Conservation (phyloP, 352 stramenopile species). For the Phytophthora chlamydospora region DNA sequence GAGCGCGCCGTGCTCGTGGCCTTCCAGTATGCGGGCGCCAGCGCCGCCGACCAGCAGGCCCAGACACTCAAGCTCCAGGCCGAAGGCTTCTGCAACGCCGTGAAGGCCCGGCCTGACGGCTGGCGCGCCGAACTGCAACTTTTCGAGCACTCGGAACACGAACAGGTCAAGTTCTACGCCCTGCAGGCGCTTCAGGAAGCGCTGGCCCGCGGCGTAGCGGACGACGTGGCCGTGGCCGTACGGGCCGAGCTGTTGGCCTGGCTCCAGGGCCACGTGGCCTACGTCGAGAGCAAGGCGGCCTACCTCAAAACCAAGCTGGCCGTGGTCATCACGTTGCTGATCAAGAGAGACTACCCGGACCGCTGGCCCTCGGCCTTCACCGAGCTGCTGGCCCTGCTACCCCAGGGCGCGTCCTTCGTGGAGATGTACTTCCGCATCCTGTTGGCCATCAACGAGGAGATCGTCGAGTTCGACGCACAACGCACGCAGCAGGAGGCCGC, state of each 20-base stretch:
- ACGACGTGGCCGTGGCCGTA: conserved; percentile 56
- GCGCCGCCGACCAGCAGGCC: conserved; percentile 47
- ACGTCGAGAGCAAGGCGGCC: conserved; percentile 64
- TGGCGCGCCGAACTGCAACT: conserved; percentile 74
- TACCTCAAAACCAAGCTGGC: conserved; percentile 89
- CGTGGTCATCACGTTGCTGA: conserved; percentile 80
- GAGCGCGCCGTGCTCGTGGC: conserved; percentile 79
- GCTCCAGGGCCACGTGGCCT: conserved; percentile 64
- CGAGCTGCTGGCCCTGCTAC: conserved; percentile 80
- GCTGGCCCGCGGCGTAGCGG: conserved; percentile 45
- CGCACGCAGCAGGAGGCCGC: conserved; percentile 59
- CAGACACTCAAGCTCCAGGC: conserved; percentile 74
- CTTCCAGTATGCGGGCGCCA: conserved; percentile 81
- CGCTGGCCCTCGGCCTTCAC: conserved; percentile 87
- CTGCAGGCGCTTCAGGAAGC: conserved; percentile 79
- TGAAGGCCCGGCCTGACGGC: conserved; percentile 57
- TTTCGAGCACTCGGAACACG: conserved; percentile 66
- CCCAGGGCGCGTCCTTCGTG: conserved; percentile 76
- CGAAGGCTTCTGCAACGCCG: conserved; percentile 64
- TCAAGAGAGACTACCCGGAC: conserved; percentile 91
- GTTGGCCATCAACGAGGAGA: conserved; percentile 91
- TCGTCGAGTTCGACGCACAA: conserved; percentile 88
- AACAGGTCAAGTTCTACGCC: conserved; percentile 87
- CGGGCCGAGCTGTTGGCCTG: conserved; percentile 65
- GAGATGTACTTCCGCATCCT: conserved; percentile 93